Conservation (phyloP, 805 yeast species). For the Starmerella bacillaris region DNA sequence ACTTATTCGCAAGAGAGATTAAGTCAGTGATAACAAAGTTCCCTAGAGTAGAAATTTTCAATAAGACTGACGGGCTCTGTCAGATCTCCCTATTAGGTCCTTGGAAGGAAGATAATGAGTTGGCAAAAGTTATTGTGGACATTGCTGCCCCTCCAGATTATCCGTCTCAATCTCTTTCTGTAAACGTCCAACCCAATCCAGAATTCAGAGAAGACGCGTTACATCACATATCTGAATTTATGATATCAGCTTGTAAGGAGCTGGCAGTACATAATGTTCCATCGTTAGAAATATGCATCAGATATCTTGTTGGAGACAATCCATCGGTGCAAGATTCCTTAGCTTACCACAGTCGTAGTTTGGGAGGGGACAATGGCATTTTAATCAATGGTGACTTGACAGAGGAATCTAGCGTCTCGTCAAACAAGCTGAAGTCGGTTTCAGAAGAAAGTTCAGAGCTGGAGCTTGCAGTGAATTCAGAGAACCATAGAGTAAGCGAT, state of each 20-base stretch:
- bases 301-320: constrained; percentile 57
- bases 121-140: constrained; percentile 50
- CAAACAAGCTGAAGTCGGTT: too few species aligned
- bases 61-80: constrained; percentile 67
- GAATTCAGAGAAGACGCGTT: constrained; percentile 23
- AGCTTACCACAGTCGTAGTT: constrained; percentile 4
- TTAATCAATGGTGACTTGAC: too few species aligned
- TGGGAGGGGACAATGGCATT: too few species aligned
- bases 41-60: constrained; percentile 72
- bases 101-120: constrained; percentile 35
- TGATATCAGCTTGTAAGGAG: constrained; percentile 38
- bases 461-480: too few species aligned
- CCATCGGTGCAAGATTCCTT: constrained; percentile 12
- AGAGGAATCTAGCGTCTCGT: too few species aligned
- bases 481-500: too few species aligned
- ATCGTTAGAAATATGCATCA: constrained; percentile 63
- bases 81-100: constrained; percentile 68
- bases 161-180: constrained; percentile 44
- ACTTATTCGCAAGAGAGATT: too few species aligned
- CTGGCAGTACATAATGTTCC: constrained; percentile 41
- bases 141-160: constrained; percentile 57
- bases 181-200: constrained; percentile 16
- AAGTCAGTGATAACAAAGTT: constrained; percentile 74
- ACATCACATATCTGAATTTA: constrained; percentile 32
- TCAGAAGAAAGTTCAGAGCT: too few species aligned